These are phyloP conservation scores for Epichloe gansuensis DNA, from an alignment of 2,329 filamentous ascomycete species.

Conservation along the genomic window DNA sequence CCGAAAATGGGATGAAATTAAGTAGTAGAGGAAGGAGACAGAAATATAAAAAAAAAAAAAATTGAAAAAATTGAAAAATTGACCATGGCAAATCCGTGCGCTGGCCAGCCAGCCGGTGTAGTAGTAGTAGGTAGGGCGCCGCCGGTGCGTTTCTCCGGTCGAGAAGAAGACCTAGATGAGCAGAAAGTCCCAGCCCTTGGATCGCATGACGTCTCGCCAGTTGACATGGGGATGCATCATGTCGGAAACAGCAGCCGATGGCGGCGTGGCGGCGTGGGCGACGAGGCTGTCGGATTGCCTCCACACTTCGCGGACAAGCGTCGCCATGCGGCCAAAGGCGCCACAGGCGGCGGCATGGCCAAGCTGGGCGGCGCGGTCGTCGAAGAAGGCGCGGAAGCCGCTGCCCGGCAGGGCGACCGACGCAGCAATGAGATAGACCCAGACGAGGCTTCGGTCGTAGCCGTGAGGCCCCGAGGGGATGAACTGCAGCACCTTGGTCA, in stretches of 20 bases:
- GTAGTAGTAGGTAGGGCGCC: too few species aligned
- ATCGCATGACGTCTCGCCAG: conserved; percentile 90
- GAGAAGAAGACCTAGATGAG: conserved; percentile 49
- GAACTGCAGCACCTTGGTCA: conserved; percentile 63
- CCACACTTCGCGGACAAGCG: conserved; percentile 77
- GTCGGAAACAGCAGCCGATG: conserved; percentile 23
- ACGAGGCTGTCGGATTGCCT: conserved; percentile 53
- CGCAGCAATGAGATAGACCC: conserved; percentile 85
- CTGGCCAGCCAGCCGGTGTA: conserved; percentile 8
- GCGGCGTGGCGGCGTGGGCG: conserved; percentile 23
- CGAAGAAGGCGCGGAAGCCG: conserved; percentile 65
- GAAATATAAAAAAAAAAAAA: conserved; percentile 11
- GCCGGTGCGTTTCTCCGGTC: too few species aligned
- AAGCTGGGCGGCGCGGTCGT: conserved; percentile 60
- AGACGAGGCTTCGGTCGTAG: conserved; percentile 82
- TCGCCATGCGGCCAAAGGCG: conserved; percentile 73
- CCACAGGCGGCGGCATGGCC: conserved; percentile 70
- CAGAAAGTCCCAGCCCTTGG: conserved; percentile 85
- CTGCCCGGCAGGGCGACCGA: conserved; percentile 62
- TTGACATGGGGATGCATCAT: conserved; percentile 56
- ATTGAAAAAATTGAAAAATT: conserved; percentile 5
- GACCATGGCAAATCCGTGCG: too few species aligned
- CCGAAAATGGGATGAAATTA: background rate
- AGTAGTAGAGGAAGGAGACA: conserved; percentile 9
- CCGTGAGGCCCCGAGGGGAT: conserved; percentile 73